Base-by-base conservation (phyloP, 768 basidiomycete species). In the Boletus vermiculosoides region DNA sequence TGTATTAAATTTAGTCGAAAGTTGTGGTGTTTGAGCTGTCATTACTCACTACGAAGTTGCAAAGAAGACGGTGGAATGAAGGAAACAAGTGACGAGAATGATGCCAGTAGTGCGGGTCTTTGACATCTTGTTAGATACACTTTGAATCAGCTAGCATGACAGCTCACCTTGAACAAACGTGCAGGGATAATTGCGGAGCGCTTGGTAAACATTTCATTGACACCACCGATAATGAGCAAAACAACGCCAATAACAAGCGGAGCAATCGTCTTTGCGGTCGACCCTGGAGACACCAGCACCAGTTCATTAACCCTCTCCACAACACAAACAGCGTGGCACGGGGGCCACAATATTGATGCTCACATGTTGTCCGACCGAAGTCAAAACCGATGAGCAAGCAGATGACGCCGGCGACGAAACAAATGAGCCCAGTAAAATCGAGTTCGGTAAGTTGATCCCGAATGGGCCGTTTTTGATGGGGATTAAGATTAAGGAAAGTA, bases 401-500 rank as follows among this genome's bases (percentile, higher is more conserved):
- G 13, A 90, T 74, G n/a, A 90, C 78, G 2, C 89, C 88, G 9
- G 65, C 73, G 34, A 90, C 79, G 28, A 92, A 78, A 22, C 88
- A 74, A 31, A 74, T 34, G 11, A 92, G 77, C 9, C 90, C 90
- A 13, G 84, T 34, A 59, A 89, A 89, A 69, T 92, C 90, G 58
- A 92, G 88, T 49, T 86, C 82, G 9, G 66, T 60, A 20, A 82
- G 60, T 66, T 92, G 85, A 54, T 88, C 71, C 15, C 72, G 74
- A 44, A 89, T 69, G 0, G 85, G 75, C 54, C 78, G 81, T 8
- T 80, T 80, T 53, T 83, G 76, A 54, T 83, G 87, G 1, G 90
- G 88, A 63, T 92, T 90, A n/a, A 92, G 76, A 61, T 90, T 87
- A 37, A 92, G 79, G 77, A 87, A 91, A 66, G 82, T 78, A 66